Base-by-base conservation (phyloP, 2,329 filamentous ascomycete genomes). In the Aphanocladium album region DNA sequence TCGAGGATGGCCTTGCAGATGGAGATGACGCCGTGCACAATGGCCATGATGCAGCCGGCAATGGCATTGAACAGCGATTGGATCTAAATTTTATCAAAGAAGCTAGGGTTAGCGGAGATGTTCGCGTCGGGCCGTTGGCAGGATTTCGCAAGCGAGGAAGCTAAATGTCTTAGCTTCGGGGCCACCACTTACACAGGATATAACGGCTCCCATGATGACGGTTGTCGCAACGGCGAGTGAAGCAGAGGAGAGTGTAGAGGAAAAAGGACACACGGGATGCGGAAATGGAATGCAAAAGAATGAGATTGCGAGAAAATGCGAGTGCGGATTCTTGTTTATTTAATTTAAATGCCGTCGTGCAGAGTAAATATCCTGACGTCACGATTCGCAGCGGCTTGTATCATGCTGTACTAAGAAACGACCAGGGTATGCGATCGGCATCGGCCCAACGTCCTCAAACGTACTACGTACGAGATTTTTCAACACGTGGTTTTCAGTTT, bases 131-230 rank as follows among this genome's bases (percentile, higher is more conserved):
- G 16, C 35, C 35, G 41, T 45, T 45, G n/a, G 41, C 41, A 45
- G 17, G 41, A 9, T 2, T 5, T 5, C 9, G 30, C 30, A 30
- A 30, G 30, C 30, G 30, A 45, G 16, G 23, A 30, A 25, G n/a
- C 19, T n/a, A 46, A 16, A n/a, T 46, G n/a, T 19, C n/a, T 17
- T 35, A n/a, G 49, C 30, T 46, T 25, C 39, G 56, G 39, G 23
- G 30, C 30, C 30, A 30, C 56, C 16, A 83, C 89, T 70, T 90
- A 93, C 90, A 73, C 90, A 93, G 73, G 89, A 93, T 67, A 91
- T 80, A 70, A 95, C 87, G 75, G 88, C 89, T 78, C 90, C 90
- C 90, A 95, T 93, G 63, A 41, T 76, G 68, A 62, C 57, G 63
- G 62, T 64, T 60, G 57, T 61, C 57, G 54, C 21, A 17, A 30